A percentile compares a stretch with the other conserved stretches of the same genome.
These are phyloP conservation scores for Hura crepitans DNA, from an alignment of 441 rosid species.

Conservation along the genomic window DNA sequence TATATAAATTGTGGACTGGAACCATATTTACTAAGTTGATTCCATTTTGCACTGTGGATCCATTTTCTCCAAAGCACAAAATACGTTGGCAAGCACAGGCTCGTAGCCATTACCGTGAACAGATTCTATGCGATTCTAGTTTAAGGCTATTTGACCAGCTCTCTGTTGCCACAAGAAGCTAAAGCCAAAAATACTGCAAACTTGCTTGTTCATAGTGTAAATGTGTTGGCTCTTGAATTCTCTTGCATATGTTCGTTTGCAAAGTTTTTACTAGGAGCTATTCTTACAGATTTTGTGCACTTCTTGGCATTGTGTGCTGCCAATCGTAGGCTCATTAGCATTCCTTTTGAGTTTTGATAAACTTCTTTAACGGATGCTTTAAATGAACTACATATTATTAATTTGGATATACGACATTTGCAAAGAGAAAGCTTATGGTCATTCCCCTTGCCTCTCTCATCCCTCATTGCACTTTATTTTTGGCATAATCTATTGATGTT, in stretches of 20 bases:
- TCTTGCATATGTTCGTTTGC: neutral
- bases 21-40: neutral
- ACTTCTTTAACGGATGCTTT: neutral
- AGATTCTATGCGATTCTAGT: neutral
- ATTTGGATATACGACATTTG: neutral
- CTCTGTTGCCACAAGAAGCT: neutral
- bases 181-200: neutral
- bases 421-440: neutral
- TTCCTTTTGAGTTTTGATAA: no score
- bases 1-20: neutral
- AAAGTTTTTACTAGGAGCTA: neutral
- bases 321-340: neutral
- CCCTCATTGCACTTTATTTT: neutral
- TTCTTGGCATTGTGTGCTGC: neutral
- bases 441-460: neutral
- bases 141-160: neutral
- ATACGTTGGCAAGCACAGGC: neutral
- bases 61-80: neutral
- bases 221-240: neutral
- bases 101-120: neutral
- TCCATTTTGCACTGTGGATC: neutral
- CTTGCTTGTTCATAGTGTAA: neutral
- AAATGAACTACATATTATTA: neutral
- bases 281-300: no score
- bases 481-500: neutral